These are phyloP conservation scores for Physcomitrium patens DNA, from an alignment of 225 moss, liverwort and hornwort species.

Conservation along the genomic window DNA sequence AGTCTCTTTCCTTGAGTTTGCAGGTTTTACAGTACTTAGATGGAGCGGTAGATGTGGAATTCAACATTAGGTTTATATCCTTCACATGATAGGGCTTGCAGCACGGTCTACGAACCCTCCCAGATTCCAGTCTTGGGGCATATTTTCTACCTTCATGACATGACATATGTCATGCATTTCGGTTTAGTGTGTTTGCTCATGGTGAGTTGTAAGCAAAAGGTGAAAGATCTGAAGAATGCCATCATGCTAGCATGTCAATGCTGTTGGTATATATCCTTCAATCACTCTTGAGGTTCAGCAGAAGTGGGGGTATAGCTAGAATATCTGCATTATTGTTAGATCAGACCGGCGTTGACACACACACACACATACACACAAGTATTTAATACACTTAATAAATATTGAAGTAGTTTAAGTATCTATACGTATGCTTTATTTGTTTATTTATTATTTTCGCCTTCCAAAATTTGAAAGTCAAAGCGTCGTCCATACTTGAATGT, in stretches of 20 bases:
- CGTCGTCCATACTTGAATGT: not conserved
- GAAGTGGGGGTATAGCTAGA: not conserved
- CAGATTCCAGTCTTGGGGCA: no score
- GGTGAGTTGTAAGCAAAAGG: no score
- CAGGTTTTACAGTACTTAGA: no score
- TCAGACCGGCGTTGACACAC: not conserved
- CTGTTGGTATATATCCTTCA: not conserved
- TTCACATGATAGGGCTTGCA: no score
- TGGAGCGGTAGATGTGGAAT: no score
- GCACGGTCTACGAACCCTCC: no score
- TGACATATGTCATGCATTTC: no score
- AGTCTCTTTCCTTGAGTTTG: no score
- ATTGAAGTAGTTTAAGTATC: slow-evolving; percentile 3
- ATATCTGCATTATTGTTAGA: not conserved
- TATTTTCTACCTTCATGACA: no score
- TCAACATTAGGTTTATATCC: no score
- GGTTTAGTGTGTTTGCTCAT: no score
- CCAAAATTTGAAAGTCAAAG: not conserved
- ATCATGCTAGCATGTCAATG: not conserved
- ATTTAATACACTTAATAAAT: no score
- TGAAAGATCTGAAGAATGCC: not conserved
- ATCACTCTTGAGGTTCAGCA: not conserved
- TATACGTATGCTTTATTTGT: not conserved
- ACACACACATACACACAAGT: not conserved
- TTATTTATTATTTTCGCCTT: not conserved